phyloP scores from a whole-genome alignment of 345 rosid genomes.

The Brassica cretica region DNA sequence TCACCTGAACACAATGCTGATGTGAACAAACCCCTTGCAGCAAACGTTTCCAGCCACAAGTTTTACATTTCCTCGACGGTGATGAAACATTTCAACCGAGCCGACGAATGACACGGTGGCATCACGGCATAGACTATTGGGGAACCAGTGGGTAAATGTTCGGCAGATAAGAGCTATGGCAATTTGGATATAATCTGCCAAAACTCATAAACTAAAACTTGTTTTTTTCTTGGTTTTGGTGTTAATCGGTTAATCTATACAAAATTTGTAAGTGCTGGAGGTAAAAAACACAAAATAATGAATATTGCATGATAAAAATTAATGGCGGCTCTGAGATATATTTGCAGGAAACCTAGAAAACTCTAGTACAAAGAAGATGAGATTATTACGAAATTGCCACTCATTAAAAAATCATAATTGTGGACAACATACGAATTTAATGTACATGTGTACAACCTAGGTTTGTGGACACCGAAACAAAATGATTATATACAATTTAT shows the following conservation, averaged over 20 bases:
- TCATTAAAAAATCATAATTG: neutral
- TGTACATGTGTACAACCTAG: no score
- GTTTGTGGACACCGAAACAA: no score
- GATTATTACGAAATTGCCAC: neutral
- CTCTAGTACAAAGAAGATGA: neutral
- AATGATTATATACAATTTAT: no score
- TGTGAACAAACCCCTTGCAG: neutral
- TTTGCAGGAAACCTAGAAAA: neutral
- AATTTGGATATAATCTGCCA: neutral
- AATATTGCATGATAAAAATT: no score
- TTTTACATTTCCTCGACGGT: no score
- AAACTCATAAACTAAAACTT: neutral
- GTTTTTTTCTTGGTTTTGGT: neutral
- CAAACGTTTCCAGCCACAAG: neutral
- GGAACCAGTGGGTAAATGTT: neutral
- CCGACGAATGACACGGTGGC: no score
- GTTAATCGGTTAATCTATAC: neutral
- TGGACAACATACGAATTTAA: no score
- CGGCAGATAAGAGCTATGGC: neutral
- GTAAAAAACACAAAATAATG: neutral
- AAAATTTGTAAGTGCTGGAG: neutral
- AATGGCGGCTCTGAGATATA: no score
- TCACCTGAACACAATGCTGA: no score
- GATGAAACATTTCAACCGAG: no score
- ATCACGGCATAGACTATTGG: neutral